Percentiles rank a stretch among this genome's conserved stretches.
Conservation (phyloP, 78 protist species). For the Dictyostelium capitatum region DNA sequence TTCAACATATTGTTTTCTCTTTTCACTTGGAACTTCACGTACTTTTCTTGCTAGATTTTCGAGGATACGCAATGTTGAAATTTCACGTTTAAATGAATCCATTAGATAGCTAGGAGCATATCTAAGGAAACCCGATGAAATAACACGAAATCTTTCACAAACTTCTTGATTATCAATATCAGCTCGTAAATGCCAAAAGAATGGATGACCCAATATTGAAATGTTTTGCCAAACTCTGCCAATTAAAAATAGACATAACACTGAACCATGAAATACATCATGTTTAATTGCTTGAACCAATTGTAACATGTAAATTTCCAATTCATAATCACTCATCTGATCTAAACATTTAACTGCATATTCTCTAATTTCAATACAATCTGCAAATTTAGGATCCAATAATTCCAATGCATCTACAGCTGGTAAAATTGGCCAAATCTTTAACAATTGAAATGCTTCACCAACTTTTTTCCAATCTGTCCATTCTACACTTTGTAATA, state of each 20-base stretch:
- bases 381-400: constrained; percentile 89
- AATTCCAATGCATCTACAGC: constrained; percentile 87
- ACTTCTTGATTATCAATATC: constrained; percentile 85
- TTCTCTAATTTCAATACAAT: constrained; percentile 84
- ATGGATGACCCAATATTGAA: constrained; percentile 14
- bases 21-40: constrained; percentile 47
- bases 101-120: constrained; percentile 26
- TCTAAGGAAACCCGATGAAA: constrained; percentile 46
- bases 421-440: constrained; percentile 65
- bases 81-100: constrained; percentile 35
- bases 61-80: constrained; percentile 12
- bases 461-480: constrained; percentile 60
- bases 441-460: constrained; percentile 76
- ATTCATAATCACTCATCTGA: constrained; percentile 83
- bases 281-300: constrained; percentile 92
- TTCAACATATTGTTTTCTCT: constrained; percentile 38
- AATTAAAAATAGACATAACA: constrained; percentile 83
- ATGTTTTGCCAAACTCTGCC: constrained; percentile 78
- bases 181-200: constrained; percentile 90
- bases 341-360: constrained; percentile 90
- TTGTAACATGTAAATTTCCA: constrained; percentile 89
- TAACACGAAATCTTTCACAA: constrained; percentile 48
- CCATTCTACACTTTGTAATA: constrained; percentile 91
- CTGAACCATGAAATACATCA: constrained; percentile 89
- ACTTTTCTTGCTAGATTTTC: constrained; percentile 21